Percentiles rank a stretch among this genome's conserved stretches.
Evolutionary conservation across 257 asterid species (phyloP).

Genomic region (Perilla frutescens): DNA sequence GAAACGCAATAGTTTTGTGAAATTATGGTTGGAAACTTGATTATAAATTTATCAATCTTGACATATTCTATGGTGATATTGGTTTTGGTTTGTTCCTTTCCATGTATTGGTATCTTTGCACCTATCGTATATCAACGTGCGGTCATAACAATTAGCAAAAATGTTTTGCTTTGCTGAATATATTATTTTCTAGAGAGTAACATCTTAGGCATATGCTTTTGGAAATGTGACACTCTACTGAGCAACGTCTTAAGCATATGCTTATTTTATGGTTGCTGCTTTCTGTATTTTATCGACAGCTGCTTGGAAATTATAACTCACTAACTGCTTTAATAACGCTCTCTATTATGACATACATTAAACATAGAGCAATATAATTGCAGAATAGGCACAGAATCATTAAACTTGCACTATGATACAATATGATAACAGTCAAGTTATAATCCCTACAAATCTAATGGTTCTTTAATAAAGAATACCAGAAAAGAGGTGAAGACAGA

Average conservation of each 20-base stretch:
- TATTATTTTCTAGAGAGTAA: not conserved
- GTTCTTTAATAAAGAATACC: not conserved
- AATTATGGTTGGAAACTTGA: not conserved
- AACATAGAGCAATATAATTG: not conserved
- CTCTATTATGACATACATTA: not conserved
- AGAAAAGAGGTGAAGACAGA: slow-evolving; percentile 11
- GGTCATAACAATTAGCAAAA: not conserved
- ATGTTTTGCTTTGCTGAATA: not conserved
- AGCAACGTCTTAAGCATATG: slow-evolving; percentile 7
- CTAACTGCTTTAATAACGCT: not conserved
- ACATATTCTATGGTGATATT: not conserved
- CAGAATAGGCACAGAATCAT: not conserved
- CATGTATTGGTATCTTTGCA: not conserved
- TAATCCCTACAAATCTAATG: not conserved
- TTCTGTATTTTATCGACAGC: not conserved
- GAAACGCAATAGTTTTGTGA: not conserved
- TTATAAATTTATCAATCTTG: not conserved
- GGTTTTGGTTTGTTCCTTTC: slow-evolving; percentile 5
- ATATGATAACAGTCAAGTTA: not conserved
- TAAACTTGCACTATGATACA: not conserved
- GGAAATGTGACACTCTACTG: slow-evolving; percentile 1
- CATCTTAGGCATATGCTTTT: not conserved
- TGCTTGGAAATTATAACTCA: slow-evolving; percentile 9
- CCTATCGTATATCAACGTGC: not conserved
- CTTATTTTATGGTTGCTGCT: not conserved